phyloP scores from a whole-genome alignment of 805 yeast species.

The Saccharomycopsis synnaedendra region DNA sequence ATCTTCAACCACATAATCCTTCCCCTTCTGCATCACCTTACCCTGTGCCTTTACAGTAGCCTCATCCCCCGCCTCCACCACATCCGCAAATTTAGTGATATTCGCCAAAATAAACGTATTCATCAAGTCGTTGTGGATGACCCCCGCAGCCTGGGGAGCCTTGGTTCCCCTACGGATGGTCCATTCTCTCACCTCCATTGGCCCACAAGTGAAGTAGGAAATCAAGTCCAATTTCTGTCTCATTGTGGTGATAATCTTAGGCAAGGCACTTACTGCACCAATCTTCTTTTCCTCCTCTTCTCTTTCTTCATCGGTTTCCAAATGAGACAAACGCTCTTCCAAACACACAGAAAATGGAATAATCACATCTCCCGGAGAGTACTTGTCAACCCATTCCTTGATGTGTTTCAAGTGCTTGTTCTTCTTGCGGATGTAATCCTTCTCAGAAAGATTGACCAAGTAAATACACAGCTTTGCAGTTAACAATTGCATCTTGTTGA shows the following conservation, averaged over 20 bases:
- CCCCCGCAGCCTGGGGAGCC: constrained; percentile 99
- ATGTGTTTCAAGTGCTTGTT: constrained; percentile 77
- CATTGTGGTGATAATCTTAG: constrained; percentile 79
- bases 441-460: constrained; percentile 81
- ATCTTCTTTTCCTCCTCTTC: constrained; percentile 63
- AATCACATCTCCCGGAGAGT: constrained; percentile 83
- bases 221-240: constrained; percentile 77
- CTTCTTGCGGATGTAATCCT: constrained; percentile 77
- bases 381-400: constrained; percentile 80
- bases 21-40: constrained; percentile 84
- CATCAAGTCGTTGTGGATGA: constrained; percentile 91
- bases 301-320: constrained; percentile 78
- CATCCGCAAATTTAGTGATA: constrained; percentile 76
- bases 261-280: constrained; percentile 72
- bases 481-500: constrained; percentile 76
- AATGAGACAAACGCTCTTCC: constrained; percentile 82
- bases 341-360: constrained; percentile 88
- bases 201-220: constrained; percentile 93
- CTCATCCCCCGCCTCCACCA: constrained; percentile 73
- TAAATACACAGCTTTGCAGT: constrained; percentile 95
- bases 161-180: constrained; percentile 84
- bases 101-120: constrained; percentile 92
- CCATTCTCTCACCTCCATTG: constrained; percentile 97
- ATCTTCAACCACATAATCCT: constrained; percentile 88
- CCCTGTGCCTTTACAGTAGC: constrained; percentile 77